A percentile compares a stretch with the other conserved stretches of the same genome.
Conservation (phyloP, 2,329 filamentous ascomycete genomes). For the Teratosphaeria destructans region DNA sequence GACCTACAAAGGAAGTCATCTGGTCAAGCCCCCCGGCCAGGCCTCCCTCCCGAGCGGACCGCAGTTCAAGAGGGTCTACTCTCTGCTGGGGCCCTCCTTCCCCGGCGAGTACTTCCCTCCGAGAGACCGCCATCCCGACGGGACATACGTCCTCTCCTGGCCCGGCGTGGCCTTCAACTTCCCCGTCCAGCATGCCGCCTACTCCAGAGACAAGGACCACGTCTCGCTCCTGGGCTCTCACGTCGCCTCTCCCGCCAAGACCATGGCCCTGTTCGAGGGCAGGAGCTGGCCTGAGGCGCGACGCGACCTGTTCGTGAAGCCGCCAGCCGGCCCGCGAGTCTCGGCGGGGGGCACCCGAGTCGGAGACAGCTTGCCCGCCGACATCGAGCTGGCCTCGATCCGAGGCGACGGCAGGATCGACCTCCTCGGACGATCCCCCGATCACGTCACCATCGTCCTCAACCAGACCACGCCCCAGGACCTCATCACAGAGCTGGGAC, state of each 20-base stretch:
- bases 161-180: constrained; percentile 92
- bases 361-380: constrained; percentile 74
- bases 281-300: constrained; percentile 83
- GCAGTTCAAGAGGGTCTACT: constrained; percentile 51
- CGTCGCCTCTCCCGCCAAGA: constrained; percentile 63
- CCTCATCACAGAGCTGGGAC: constrained; percentile 77
- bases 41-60: constrained; percentile 10
- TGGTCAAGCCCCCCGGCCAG: constrained; percentile 47
- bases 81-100: constrained; percentile 89
- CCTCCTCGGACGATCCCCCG: constrained; percentile 52
- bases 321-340: constrained; percentile 63
- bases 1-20: constrained; percentile 69
- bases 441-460: constrained; percentile 59
- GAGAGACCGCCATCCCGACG: constrained; percentile 42
- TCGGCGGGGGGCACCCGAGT: constrained; percentile 58
- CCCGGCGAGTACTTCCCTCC: constrained; percentile 81
- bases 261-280: constrained; percentile 85
- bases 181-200: constrained; percentile 61
- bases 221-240: constrained; percentile 75
- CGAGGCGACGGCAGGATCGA: constrained; percentile 71
- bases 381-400: constrained; percentile 71
- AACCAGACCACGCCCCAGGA: constrained; percentile 89
- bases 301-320: constrained; percentile 62
- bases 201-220: constrained; percentile 68
- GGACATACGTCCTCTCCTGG: constrained; percentile 85